A percentile compares a stretch with the other conserved stretches of the same genome.
Conservation (phyloP, 306 rosid species). For the Castanea crenata region DNA sequence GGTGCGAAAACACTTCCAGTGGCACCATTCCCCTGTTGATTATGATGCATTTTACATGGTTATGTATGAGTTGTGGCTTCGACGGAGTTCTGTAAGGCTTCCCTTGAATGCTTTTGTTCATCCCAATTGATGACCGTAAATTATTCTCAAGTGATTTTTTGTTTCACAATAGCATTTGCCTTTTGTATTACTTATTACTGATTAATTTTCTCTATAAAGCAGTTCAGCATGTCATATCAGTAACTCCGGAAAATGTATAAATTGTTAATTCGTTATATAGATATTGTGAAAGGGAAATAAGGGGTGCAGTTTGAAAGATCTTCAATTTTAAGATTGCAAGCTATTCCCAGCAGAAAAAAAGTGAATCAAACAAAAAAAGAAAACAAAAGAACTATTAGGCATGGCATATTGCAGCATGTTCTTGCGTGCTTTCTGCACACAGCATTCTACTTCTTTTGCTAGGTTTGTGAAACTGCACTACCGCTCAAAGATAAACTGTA, state of each 20-base stretch:
- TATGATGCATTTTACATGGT: constrained; percentile 84
- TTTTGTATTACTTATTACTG: background rate
- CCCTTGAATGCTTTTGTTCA: constrained; percentile 11
- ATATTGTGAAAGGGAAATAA: no score
- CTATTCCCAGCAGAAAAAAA: no score
- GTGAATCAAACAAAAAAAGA: no score
- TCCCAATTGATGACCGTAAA: background rate
- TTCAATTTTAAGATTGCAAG: no score
- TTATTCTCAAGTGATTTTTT: background rate
- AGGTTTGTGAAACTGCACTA: no score
- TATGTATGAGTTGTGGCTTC: constrained; percentile 85
- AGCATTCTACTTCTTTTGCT: no score
- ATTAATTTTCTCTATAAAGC: background rate
- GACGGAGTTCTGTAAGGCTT: constrained; percentile 52
- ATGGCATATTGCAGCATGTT: no score
- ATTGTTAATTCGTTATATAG: no score
- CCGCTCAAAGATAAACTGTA: no score
- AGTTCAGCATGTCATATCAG: background rate
- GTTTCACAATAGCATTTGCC: background rate
- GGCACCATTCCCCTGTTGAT: constrained; percentile 64
- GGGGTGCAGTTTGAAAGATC: no score
- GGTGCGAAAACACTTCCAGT: constrained; percentile 74
- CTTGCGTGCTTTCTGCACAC: no score
- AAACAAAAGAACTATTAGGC: no score
- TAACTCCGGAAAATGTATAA: background rate